phyloP scores from a whole-genome alignment of 2,329 filamentous ascomycete species.

The Pyrenochaeta sp. region DNA sequence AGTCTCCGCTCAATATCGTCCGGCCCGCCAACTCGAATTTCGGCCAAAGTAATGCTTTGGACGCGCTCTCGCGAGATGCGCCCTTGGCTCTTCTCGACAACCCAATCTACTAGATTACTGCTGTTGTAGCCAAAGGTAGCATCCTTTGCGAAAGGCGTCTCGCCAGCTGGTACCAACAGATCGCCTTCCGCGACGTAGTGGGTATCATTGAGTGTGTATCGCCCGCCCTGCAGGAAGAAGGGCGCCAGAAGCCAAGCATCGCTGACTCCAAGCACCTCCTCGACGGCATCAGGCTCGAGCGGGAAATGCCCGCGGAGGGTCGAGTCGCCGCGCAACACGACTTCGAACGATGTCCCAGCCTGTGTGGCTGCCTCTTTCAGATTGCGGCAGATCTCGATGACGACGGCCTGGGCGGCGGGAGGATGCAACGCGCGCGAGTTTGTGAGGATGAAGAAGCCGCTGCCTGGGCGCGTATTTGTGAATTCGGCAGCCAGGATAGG shows the following conservation, averaged over 20 bases:
- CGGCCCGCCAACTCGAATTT: conserved; percentile 58
- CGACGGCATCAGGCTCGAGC: conserved; percentile 61
- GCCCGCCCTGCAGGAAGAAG: conserved; percentile 66
- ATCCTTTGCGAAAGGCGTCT: conserved; percentile 65
- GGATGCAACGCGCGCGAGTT: conserved; percentile 65
- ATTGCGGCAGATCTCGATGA: conserved; percentile 60
- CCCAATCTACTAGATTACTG: conserved; percentile 62
- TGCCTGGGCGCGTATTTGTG: conserved; percentile 35
- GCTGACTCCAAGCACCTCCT: conserved; percentile 57
- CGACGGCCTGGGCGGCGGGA: conserved; percentile 55
- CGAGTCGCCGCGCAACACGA: conserved; percentile 65
- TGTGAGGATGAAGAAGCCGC: conserved; percentile 67
- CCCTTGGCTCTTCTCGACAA: conserved; percentile 62
- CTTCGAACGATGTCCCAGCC: conserved; percentile 55
- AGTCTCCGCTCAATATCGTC: conserved; percentile 54
- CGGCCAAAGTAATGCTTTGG: conserved; percentile 55
- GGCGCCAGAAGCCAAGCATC: conserved; percentile 65
- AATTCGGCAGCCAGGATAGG: conserved; percentile 56
- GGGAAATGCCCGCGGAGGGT: conserved; percentile 66
- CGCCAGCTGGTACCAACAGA: conserved; percentile 57
- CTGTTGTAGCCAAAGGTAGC: conserved; percentile 65
- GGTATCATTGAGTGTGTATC: conserved; percentile 64
- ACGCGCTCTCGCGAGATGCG: conserved; percentile 50
- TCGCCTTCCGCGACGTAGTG: conserved; percentile 65
- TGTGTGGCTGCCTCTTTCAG: conserved; percentile 54